These are phyloP conservation scores for Perkinsus chesapeaki DNA, from an alignment of 169 alveolate species.

Conservation along the genomic window DNA sequence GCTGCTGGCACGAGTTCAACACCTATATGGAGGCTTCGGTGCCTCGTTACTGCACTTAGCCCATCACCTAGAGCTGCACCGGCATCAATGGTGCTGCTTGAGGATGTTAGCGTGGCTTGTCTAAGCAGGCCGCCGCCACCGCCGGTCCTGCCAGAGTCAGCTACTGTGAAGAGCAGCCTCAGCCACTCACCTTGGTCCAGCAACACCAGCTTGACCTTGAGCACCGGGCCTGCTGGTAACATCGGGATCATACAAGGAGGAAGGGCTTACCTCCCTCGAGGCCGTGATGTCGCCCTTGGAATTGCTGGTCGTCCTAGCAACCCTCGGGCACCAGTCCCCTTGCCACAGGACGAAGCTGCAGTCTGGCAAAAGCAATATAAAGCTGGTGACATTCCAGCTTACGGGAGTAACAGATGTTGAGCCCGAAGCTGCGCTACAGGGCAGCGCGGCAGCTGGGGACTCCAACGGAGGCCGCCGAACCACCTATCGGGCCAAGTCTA, in stretches of 20 bases:
- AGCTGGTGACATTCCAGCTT: neutral
- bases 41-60: neutral
- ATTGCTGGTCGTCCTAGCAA: neutral
- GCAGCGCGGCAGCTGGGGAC: neutral
- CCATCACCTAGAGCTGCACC: neutral
- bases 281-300: neutral
- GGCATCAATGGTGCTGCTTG: neutral
- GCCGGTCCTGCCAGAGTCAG: neutral
- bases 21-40: neutral
- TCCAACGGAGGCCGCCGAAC: neutral
- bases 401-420: neutral
- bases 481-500: neutral
- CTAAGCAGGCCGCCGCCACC: neutral
- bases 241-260: neutral
- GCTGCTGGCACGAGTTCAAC: neutral
- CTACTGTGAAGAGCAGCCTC: neutral
- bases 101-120: neutral
- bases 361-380: neutral
- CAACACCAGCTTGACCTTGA: neutral
- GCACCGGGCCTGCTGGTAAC: neutral
- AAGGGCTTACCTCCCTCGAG: neutral
- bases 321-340: neutral
- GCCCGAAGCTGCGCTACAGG: neutral
- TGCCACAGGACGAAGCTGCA: neutral
- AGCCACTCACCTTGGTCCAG: neutral